Conservation (phyloP, 129 eudicot genomes). For the Lactuca sativa region DNA sequence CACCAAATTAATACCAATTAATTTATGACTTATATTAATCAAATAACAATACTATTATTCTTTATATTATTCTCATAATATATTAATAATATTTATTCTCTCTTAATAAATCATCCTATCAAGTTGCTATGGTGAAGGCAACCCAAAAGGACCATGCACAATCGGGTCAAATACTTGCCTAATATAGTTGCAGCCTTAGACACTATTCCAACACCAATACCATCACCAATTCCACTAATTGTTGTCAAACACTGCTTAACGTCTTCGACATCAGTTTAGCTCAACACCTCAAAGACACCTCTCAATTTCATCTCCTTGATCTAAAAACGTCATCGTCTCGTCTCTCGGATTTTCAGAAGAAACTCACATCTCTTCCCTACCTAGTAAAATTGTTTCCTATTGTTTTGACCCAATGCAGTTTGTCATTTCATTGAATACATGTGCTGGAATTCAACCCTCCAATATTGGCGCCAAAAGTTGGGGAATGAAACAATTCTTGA, state of each 20-base stretch:
- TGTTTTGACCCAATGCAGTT: slow-evolving; percentile 74
- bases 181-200: no score
- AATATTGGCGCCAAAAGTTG: slow-evolving; percentile 61
- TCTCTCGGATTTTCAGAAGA: slow-evolving; percentile 46
- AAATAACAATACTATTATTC: no score
- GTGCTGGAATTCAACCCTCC: slow-evolving; percentile 55
- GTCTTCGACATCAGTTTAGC: slow-evolving; percentile 51
- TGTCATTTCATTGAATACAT: slow-evolving; percentile 51
- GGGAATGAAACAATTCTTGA: slow-evolving; percentile 58
- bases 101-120: no score
- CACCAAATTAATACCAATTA: no score
- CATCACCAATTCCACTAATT: slow-evolving; percentile 17
- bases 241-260: slow-evolving; percentile 57
- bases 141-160: no score
- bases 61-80: no score
- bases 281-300: slow-evolving; percentile 44
- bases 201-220: no score
- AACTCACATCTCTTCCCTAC: slow-evolving; percentile 42
- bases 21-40: no score
- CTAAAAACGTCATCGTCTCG: slow-evolving; percentile 47
- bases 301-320: slow-evolving; percentile 42
- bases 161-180: no score
- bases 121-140: no score
- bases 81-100: no score
- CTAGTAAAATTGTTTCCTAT: slow-evolving; percentile 40